Conservation (phyloP, 371 early-diverging fungal species). For the Haplosporangium sp. region DNA sequence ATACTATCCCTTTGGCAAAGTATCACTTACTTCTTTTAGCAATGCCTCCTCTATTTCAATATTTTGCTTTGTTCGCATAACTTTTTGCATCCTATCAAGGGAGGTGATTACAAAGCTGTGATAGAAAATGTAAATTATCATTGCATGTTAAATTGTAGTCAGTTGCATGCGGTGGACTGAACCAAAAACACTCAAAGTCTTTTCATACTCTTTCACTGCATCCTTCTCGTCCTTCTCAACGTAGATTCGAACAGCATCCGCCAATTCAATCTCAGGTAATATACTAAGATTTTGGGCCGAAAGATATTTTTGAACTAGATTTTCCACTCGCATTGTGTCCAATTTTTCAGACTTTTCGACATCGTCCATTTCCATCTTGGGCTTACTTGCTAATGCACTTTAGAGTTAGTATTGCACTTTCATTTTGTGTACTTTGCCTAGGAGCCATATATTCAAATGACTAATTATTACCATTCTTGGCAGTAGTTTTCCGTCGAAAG, state of each 20-base stretch:
- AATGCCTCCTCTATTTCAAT: constrained; percentile 47
- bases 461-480: constrained; percentile 15
- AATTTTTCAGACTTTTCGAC: constrained; percentile 60
- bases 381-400: background rate
- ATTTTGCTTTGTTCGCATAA: constrained; percentile 48
- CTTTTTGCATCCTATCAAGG: constrained; percentile 43
- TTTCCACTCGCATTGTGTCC: constrained; percentile 79
- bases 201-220: constrained; percentile 69
- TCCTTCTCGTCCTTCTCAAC: constrained; percentile 93
- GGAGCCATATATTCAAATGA: background rate
- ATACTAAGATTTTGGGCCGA: constrained; percentile 73
- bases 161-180: background rate
- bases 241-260: constrained; percentile 80
- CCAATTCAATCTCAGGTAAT: constrained; percentile 83
- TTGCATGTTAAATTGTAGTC: background rate
- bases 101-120: constrained; percentile 40
- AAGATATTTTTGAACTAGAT: constrained; percentile 80
- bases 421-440: background rate
- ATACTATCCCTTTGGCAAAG: background rate
- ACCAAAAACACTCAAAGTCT: background rate
- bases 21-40: constrained; percentile 32
- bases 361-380: constrained; percentile 18
- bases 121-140: background rate
- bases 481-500: constrained; percentile 60
- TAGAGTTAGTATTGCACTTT: background rate